These are phyloP conservation scores for Neurospora hispaniola DNA, from an alignment of 495 filamentous ascomycete genomes.

Conservation along the genomic window DNA sequence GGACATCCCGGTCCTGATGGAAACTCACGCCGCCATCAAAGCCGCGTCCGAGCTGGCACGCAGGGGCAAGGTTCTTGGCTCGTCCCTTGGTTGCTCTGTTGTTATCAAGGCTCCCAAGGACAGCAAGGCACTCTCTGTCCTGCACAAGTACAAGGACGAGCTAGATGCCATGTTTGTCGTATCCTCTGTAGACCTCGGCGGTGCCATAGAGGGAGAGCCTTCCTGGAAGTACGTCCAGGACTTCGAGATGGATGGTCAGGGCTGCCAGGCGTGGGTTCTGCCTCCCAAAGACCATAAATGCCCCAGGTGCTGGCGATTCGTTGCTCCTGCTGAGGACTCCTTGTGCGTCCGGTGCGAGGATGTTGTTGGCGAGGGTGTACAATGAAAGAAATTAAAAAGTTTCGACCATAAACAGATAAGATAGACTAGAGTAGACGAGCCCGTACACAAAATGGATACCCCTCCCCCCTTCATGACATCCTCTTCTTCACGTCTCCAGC, in stretches of 20 bases:
- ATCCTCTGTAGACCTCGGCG: constrained; percentile 48
- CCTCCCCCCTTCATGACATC: background rate
- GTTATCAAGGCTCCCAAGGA: constrained; percentile 33
- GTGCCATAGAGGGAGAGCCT: constrained; percentile 19
- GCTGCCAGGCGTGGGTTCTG: constrained; percentile 48
- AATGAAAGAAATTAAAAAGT: background rate
- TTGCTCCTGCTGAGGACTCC: constrained; percentile 43
- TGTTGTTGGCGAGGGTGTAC: constrained; percentile 35
- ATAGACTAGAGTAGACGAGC: background rate
- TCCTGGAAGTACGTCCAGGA: constrained; percentile 46
- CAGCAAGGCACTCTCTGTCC: constrained; percentile 17
- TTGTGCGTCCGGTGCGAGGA: constrained; percentile 68
- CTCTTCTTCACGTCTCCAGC: background rate
- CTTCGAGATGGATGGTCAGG: constrained; percentile 40
- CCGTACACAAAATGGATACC: background rate
- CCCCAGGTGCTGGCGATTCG: constrained; percentile 78
- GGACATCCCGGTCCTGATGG: constrained; percentile 49
- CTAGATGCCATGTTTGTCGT: constrained; percentile 70
- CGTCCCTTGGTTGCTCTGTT: constrained; percentile 61
- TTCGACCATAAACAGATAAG: background rate
- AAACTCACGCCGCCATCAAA: constrained; percentile 53
- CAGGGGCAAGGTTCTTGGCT: constrained; percentile 53
- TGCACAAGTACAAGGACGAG: constrained; percentile 48
- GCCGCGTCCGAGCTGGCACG: constrained; percentile 57
- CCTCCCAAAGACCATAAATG: constrained; percentile 66